A percentile compares a stretch with the other conserved stretches of the same genome.
Conservation (phyloP, 768 basidiomycete species). For the Phaffia australis region DNA sequence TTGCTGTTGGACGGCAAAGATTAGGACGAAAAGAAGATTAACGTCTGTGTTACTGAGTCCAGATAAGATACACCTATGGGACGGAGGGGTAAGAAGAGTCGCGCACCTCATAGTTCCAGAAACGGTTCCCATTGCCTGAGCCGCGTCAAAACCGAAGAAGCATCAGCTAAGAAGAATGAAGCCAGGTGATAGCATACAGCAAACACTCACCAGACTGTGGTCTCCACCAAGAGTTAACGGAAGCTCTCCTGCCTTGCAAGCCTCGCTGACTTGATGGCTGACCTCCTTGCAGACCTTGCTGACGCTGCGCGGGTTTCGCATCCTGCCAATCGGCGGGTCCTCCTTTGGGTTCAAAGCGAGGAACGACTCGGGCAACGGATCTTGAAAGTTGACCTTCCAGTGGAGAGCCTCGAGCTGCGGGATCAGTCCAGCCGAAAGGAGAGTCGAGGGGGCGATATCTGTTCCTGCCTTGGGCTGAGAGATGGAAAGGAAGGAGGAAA, state of each 20-base stretch:
- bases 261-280: conserved; percentile 60
- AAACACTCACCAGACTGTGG: conserved; percentile 70
- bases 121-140: conserved; percentile 75
- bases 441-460: conserved; percentile 62
- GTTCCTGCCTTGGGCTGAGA: conserved; percentile 63
- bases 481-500: not conserved
- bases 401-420: conserved; percentile 65
- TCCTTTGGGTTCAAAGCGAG: conserved; percentile 46
- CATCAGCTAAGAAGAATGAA: not conserved
- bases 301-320: conserved; percentile 84
- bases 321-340: conserved; percentile 73
- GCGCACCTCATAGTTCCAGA: conserved; percentile 69
- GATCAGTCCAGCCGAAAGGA: conserved; percentile 76
- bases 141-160: conserved; percentile 32
- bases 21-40: not conserved
- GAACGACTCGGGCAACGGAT: conserved; percentile 63
- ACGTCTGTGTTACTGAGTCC: not conserved
- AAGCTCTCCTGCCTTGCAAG: conserved; percentile 65
- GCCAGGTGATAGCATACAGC: not conserved
- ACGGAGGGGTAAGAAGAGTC: not conserved
- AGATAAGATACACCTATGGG: not conserved
- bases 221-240: conserved; percentile 91
- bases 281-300: conserved; percentile 70
- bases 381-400: conserved; percentile 82
- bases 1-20: conserved; percentile 27